Conservation (phyloP, 2,329 filamentous ascomycete genomes). For the Rhexocercosporidium sp. region DNA sequence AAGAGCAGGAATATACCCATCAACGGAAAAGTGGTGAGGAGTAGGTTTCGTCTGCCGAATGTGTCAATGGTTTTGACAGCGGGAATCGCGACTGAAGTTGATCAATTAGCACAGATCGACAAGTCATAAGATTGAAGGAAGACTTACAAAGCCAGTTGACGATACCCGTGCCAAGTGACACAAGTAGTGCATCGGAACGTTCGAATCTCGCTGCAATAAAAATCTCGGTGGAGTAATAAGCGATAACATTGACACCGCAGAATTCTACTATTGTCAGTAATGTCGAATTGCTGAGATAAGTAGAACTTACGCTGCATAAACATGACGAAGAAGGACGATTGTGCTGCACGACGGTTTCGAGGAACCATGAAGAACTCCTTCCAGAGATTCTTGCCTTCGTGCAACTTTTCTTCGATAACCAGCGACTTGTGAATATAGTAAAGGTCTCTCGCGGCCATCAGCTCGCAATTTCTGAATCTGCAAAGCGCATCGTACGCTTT, state of each 20-base stretch:
- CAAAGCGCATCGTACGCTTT: constrained; percentile 63
- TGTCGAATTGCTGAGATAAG: not conserved
- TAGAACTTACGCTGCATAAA: constrained; percentile 57
- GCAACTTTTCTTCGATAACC: constrained; percentile 54
- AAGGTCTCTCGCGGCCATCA: constrained; percentile 65
- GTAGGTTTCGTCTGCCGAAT: constrained; percentile 66
- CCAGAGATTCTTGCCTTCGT: constrained; percentile 22
- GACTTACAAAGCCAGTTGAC: constrained; percentile 61
- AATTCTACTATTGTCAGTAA: constrained; percentile 37
- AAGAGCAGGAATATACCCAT: constrained; percentile 51
- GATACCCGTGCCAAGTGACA: constrained; percentile 66
- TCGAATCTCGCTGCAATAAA: constrained; percentile 60
- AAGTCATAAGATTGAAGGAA: not conserved
- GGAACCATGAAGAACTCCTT: constrained; percentile 68
- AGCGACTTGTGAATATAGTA: constrained; percentile 70
- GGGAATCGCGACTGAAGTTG: constrained; percentile 54
- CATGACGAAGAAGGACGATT: constrained; percentile 81
- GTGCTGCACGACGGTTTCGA: constrained; percentile 70
- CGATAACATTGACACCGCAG: constrained; percentile 58
- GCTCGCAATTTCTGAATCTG: constrained; percentile 51
- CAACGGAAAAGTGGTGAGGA: constrained; percentile 67
- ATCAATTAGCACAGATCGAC: not conserved
- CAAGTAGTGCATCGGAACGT: constrained; percentile 57
- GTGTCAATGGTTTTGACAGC: constrained; percentile 71
- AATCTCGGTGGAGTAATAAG: constrained; percentile 65